phyloP scores from a whole-genome alignment of 2,329 filamentous ascomycete genomes.

The Aspergillus nomiae region DNA sequence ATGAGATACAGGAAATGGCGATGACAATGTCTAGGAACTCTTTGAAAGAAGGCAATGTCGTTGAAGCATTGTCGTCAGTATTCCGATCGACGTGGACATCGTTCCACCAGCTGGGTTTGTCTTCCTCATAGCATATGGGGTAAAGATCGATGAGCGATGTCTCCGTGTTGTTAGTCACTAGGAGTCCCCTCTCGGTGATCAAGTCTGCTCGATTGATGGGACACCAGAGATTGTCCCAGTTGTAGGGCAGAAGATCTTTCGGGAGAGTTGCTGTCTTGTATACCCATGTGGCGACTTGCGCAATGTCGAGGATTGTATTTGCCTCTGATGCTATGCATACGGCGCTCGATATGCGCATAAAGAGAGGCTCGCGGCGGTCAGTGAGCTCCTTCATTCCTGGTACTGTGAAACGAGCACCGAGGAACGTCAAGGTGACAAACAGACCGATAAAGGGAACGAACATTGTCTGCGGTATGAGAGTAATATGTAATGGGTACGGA shows the following conservation, averaged over 20 bases:
- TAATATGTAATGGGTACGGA: neutral
- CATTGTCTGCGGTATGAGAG: conserved; percentile 16
- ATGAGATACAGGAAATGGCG: neutral
- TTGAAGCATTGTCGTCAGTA: neutral
- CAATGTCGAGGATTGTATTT: conserved; percentile 20
- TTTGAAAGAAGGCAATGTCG: neutral
- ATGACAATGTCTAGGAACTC: neutral
- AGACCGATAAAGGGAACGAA: conserved; percentile 24
- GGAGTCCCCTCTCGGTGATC: neutral
- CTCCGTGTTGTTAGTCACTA: neutral
- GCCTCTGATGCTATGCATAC: conserved; percentile 16
- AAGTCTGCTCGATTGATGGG: neutral
- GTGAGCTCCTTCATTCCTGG: conserved; percentile 22
- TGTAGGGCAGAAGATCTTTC: neutral
- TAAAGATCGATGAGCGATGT: neutral
- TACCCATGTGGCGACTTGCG: conserved; percentile 7
- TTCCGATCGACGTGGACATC: neutral
- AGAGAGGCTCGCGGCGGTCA: conserved; percentile 16
- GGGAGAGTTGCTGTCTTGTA: neutral
- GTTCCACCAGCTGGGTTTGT: neutral
- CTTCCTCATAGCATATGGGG: neutral
- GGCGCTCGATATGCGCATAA: conserved; percentile 18
- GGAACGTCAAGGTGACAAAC: conserved; percentile 24
- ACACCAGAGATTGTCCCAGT: neutral
- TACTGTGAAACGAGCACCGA: conserved; percentile 25